Evolutionary conservation across 1,139 yeast species (phyloP), one percentile per base, ranked within the genome.

Genomic region (Zhuliangozyma parablackwelliae): DNA sequence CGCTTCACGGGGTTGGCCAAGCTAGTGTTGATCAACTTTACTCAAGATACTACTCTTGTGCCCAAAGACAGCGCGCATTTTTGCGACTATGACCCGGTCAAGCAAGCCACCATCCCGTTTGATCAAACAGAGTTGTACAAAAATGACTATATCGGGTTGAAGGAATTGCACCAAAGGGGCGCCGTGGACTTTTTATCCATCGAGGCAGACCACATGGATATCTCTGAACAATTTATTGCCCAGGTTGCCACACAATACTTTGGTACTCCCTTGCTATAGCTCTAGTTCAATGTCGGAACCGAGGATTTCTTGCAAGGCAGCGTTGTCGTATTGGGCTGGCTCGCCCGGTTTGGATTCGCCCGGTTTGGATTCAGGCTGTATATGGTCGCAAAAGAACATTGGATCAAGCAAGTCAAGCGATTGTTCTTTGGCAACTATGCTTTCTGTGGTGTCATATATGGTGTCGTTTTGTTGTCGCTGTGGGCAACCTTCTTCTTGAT

Each of bases 11-110:
- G 44, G 2, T 53, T 85, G 20, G 68, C 77, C 21, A 69, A 65
- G 34, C 59, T 86, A 30, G 85, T 82, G 0, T 59, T 86, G 69
- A 61, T 83, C 2, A 60, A 67, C 57, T 86, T 86, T 47, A 57
- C 61, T 1, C 61, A 75, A 36, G 95, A 86, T 54, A 72, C 73
- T 12, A 82, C 85, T 1, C 63, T 86, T 10, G 80, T 80, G 1
- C 95, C 95, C 1, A 81, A 78, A 51, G 84, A 82, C 39, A 77
- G 83, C 41, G 80, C 90, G 0, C 75, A 77, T 75, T 82, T 84
- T 50, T 70, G 61, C 34, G 92, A 83, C 47, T 50, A 64, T 21
- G 79, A 81, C 48, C 52, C 61, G 1, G 46, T 46, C 1, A 57
- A 72, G 0, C 81, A 78, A 0, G 49, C 53, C 0, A 41, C 63